Evolutionary conservation across 805 yeast species (phyloP), one percentile per base, ranked within the genome.

Genomic region (Saccharomycopsis fibuligera): DNA sequence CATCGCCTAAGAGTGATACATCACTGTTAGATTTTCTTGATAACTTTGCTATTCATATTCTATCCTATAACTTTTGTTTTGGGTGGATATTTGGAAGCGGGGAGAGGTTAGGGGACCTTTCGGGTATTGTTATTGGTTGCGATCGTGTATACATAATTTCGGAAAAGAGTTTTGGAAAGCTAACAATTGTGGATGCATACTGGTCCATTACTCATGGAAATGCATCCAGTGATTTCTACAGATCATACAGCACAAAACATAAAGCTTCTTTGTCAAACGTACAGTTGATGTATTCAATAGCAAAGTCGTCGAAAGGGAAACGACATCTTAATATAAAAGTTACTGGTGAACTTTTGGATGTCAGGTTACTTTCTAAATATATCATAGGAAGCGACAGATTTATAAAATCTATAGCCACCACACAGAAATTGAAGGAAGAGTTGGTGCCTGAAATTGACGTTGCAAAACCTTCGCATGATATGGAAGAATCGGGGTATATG

Each of bases 31-130:
- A n/a, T n/a, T n/a, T n/a, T n/a, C n/a, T 53, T 42, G 62, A 63
- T n/a, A 68, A 72, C 53, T 73, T 70, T 41, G 69, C 86, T 0
- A 65, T 83, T 27, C 83, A 78, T 42, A 68, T 83, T 22, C 60
- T 80, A 4, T 76, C 87, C 0, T 75, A 80, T 55, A 76, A 83
- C 54, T 69, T 85, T 51, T 84, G 95, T 53, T 51, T 84, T 30
- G 95, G 96, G 0, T 87, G 96, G 89, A 60, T 84, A 3, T 84
- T 83, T 59, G 80, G 75, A n/a, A 58, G 58, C 5, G 62, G 62
- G 4, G 60, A 62, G 1, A n/a, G n/a, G n/a, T n/a, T n/a, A n/a
- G 52, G 59, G 1, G 72, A 70, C 21, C 44, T 16, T n/a, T 12
- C 31, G 17, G 52, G 45, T 9, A 59, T 87, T n/a, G 80, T 85